Evolutionary conservation across 2,329 filamentous ascomycete genomes (phyloP), one percentile per base, ranked within the genome.

Genomic region (Aspergillus sp.): DNA sequence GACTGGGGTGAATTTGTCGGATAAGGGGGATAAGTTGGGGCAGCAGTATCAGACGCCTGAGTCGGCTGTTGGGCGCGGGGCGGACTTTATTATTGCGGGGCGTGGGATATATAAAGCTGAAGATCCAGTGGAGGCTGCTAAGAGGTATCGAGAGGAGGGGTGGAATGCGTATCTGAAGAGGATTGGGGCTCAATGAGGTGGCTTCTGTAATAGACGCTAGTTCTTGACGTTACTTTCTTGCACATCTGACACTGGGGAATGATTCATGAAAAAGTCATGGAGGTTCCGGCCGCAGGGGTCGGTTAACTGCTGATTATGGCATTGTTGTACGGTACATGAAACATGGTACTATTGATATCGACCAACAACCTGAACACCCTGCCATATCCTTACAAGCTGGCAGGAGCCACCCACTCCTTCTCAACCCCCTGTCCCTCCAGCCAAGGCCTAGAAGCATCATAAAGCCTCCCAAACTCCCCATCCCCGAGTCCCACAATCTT

Each of bases 21-120:
- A 75, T 7, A 78, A 77, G 65, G 78, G 78, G 2, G 78, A 80
- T 64, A 74, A 77, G 57, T 65, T 80, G 23, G 78, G 78, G 2
- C 78, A 80, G 66, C 78, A 80, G 66, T 80, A 80, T 58, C 77
- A 80, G 66, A 80, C 77, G 3, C 78, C 78, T 8, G 72, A 71
- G 57, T 77, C 75, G 39, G 78, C 78, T 0, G 70, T 80, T 62
- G 74, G 67, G 9, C 71, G 77, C 12, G 78, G 78, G 7, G 78
- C 78, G 12, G 78, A 80, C 62, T 80, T 80, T 58, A 79, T 80
- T 44, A 80, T 80, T 62, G 73, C 77, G 9, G 78, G 78, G 3
- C 69, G 78, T 25, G 78, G 78, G 6, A 80, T 80, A 54, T 80
- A 80, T 64, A 74, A 74, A 31, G 76, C 75, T 17, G 55, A 69